Base-by-base conservation (phyloP, 2,329 filamentous ascomycete species). In the Colletotrichum orchidophilum region DNA sequence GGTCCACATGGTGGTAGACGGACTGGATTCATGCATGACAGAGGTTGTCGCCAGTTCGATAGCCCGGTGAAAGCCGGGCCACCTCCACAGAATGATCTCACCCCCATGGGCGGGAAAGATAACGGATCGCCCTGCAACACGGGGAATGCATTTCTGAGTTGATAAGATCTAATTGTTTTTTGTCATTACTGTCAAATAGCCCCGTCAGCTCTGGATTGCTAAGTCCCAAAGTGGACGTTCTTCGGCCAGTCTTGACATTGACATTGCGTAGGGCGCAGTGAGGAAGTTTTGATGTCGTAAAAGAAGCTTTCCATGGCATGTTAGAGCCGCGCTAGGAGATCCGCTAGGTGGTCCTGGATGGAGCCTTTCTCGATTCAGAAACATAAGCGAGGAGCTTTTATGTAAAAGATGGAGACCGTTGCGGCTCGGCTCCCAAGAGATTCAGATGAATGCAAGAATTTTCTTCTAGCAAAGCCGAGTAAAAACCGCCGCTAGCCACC, bases 251-350 rank as follows among this genome's bases (percentile, higher is more conserved):
- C 59, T 68, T 66, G 52, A 52, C 33, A 33, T 29, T 27, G 21
- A 24, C 33, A 53, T 53, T 53, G 42, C 59, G 53, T 50, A 71
- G 69, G 69, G 21, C 58, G 64, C 54, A 29, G 21, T 27, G 31
- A 63, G 8, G 46, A 39, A 29, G 69, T 71, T 71, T 71, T 24
- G 33, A 71, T 71, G 59, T 52, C 64, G 69, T 71, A 71, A 71
- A 71, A 69, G 69, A 71, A 71, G 69, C 69, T 69, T 71, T 49
- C 58, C 46, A 50, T 55, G 65, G 69, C 69, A 54, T 58, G 69
- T 68, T 66, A 57, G 69, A 71, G 64, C 69, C 69, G 64, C 69
- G 69, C 69, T 63, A 71, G 29, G 31, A 68, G 64, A 49, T 53
- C 53, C 58, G 52, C 46, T 27, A 53, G 68, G 63, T 33, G 63